Base-by-base conservation (phyloP, 2,329 filamentous ascomycete species). In the Diplodia sapinea region DNA sequence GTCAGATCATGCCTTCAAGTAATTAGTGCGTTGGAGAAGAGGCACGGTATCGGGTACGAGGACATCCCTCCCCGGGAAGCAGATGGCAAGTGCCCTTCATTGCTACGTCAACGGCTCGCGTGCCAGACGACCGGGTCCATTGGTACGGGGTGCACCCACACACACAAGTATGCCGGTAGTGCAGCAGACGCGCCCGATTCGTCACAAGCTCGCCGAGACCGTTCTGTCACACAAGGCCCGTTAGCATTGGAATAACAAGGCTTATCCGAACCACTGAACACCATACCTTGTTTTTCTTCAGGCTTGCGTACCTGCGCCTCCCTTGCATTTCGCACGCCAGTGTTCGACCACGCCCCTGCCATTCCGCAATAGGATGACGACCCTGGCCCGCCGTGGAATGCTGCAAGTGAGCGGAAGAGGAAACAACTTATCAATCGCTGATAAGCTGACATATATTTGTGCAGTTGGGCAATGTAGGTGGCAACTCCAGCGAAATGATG, bases 381-480 rank as follows among this genome's bases (percentile, higher is more conserved):
- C 17, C 36, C n/a, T 7, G 43, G 11, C 33, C 20, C 20, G 54
- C 54, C 8, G 17, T 38, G 54, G 57, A 62, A 62, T 62, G 57
- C 40, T 62, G 26, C 13, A 49, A 17, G 13, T 29, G 31, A 49
- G 4, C 33, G 8, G 31, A 36, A 43, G 6, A 43, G 38, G 52
- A 55, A 33, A 36, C 12, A 13, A n/a, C 11, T 31, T 7, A 31
- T 33, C 15, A n/a, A 26, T 8, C 26, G 56, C 26, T 26, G 26
- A 26, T 26, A 26, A 26, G 26, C 3, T 4, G 26, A 26, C 26
- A 26, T 26, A 26, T 26, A 26, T 26, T 26, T 26, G 26, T 26
- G 26, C 26, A 26, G 26, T 26, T 26, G 26, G 26, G 26, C 23
- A 50, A 50, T 38, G n/a, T 26, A 51, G 43, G 59, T 51, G 59